Conservation (phyloP, 176 grass and related monocot species). For the Typha latifolia region DNA sequence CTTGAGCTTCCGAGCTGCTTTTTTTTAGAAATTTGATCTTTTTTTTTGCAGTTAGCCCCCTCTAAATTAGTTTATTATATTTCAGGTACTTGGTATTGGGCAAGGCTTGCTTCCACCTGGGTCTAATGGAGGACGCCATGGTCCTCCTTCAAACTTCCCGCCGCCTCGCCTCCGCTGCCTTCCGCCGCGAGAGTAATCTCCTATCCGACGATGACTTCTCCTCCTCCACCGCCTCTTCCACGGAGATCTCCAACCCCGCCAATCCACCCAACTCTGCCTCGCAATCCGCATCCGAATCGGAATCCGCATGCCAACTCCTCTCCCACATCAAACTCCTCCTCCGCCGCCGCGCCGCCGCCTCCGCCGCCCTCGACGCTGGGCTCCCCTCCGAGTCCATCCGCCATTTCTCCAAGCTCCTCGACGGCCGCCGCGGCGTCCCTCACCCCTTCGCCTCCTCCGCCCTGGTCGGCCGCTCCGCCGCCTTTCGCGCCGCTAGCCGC, state of each 20-base stretch:
- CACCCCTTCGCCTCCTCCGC: constrained; percentile 65
- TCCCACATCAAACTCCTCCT: constrained; percentile 79
- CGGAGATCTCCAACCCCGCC: neutral
- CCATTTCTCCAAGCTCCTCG: constrained; percentile 82
- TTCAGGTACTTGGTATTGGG: constrained; percentile 73
- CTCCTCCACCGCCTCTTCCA: constrained; percentile 4
- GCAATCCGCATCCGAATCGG: constrained; percentile 8
- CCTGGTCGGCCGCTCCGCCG: constrained; percentile 67
- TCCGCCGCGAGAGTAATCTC: constrained; percentile 75
- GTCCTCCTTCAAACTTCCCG: constrained; percentile 83
- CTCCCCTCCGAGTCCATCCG: constrained; percentile 66
- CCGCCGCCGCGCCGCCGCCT: constrained; percentile 66
- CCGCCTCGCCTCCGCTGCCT: constrained; percentile 71
- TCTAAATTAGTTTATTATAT: neutral
- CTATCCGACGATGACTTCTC: constrained; percentile 90
- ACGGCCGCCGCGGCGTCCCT: constrained; percentile 56
- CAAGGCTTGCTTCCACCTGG: constrained; percentile 79
- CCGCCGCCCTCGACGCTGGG: constrained; percentile 72
- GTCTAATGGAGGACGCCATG: constrained; percentile 89
- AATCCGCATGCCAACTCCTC: constrained; percentile 51
- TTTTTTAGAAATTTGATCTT: no score
- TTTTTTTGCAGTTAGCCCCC: neutral
- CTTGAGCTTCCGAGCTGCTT: no score
- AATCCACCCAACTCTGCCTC: neutral
- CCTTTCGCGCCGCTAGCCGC: constrained; percentile 48